Evolutionary conservation across 306 rosid genomes (phyloP), one percentile per base, ranked within the genome.

Genomic region (Medicago arabica): DNA sequence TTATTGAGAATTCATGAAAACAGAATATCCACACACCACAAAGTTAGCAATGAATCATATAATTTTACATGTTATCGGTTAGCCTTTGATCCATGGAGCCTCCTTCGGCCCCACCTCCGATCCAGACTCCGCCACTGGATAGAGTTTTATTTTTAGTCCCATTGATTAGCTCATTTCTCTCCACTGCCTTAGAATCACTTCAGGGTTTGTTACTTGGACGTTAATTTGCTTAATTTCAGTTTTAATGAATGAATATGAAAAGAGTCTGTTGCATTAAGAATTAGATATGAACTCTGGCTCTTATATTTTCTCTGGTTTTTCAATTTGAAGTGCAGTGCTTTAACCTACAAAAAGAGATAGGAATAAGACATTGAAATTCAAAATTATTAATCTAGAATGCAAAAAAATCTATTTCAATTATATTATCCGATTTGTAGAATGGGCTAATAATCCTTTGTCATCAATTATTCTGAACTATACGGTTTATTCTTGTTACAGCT

Each of bases 401-500:
- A 43, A 57, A 60, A 39, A 69, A 34, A 38, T 63, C 51, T 69
- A 57, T 40, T 61, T 66, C n/a, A 41, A 34, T 34, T 51, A 49
- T 67, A 7, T 28, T 28, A 28, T 28, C 31, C 75, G 50, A 51
- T 72, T 8, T 57, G 51, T 43, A 16, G 47, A 51, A 72, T 34
- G 38, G 50, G 62, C 73, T 44, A 18, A 9, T 14, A 28, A 34
- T 67, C 58, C 55, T 3, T 28, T 1, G 1, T 28, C 31, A 28
- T 28, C 73, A 18, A 71, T 58, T 46, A 28, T 78, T 81, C 73
- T 83, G 69, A 78, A 66, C 71, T 19, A 62, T 60, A 44, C 64
- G 23, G n/a, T 66, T 54, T 44, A 34, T 79, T 43, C 66, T 9
- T 62, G 4, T 78, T 77, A 49, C 92, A 93, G 94, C 74, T 93